Base-by-base conservation (phyloP, 768 basidiomycete species). In the Tylopilus sp. region DNA sequence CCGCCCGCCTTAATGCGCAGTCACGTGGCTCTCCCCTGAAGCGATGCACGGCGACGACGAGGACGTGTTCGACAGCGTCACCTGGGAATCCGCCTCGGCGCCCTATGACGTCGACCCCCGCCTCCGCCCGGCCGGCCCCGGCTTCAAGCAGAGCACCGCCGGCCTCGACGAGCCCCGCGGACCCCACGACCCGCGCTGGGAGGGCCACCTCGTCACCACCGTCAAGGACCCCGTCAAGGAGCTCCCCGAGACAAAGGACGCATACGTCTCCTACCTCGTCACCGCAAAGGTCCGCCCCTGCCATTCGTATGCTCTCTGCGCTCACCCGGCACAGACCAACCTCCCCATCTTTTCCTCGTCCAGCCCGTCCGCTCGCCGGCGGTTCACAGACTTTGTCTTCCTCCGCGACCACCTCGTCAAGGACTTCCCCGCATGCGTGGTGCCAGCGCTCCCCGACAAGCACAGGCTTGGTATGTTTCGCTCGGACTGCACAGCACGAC, bases 321-420 rank as follows among this genome's bases (percentile, higher is more conserved):
- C 59, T 62, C 31, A 62, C 45, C 30, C 60, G 29, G 50, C 48
- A 14, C 50, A 98, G 96, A 97, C 95, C 22, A 94, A 94, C 67
- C 77, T 98, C 22, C 82, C 89, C 1, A 88, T 87, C 68, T 98
- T 90, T 78, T 86, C 89, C 3, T 79, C 82, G 6, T 75, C 78
- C 6, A 88, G 76, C 54, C 88, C 91, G 1, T 84, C 85, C 3
- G 77, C 89, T 16, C 84, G 97, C 45, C 80, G 97, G 53, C 85
- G 97, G 29, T 99, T 96, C 73, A 92, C 95, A 64, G 97, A 99
- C 72, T 99, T 99, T 71, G 89, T 91, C 33, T 98, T 98, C 67
- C 76, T 99, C 43, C 78, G 91, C 53, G 86, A 96, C 42, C 84
- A 96, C 62, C 81, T 99, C 24, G 82, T 84, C 12, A 86, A 85